phyloP scores from a whole-genome alignment of 345 rosid genomes.

The Dipteronia sinensis region DNA sequence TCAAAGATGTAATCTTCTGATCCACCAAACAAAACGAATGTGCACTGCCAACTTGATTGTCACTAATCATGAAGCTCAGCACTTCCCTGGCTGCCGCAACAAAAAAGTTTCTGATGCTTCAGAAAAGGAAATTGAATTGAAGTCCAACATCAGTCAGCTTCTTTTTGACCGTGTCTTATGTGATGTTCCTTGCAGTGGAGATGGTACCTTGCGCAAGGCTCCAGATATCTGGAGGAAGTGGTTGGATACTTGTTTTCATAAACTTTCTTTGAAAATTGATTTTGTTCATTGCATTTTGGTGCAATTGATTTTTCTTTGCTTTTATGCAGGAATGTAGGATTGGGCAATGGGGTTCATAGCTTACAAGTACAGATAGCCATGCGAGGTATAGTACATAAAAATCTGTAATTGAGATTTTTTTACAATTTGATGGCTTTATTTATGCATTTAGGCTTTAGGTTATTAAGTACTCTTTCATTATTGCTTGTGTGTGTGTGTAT shows the following conservation, averaged over 20 bases:
- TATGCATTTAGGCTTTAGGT: not conserved
- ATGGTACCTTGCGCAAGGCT: constrained; percentile 97
- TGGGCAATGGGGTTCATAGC: constrained; percentile 87
- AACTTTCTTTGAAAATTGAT: not conserved
- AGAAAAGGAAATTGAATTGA: constrained; percentile 34
- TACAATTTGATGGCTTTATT: not conserved
- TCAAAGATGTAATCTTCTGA: constrained; percentile 95
- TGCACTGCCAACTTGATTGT: constrained; percentile 96
- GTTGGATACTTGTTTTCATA: constrained; percentile 32
- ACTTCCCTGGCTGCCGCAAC: constrained; percentile 82
- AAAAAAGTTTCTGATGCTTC: constrained; percentile 36
- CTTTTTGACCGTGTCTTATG: constrained; percentile 91
- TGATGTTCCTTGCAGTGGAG: constrained; percentile 99
- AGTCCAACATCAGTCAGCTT: constrained; percentile 50
- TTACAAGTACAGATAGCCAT: constrained; percentile 86
- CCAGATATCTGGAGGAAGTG: constrained; percentile 98
- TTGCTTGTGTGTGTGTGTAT: not conserved
- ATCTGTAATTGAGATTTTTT: constrained; percentile 1
- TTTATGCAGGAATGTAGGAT: constrained; percentile 71
- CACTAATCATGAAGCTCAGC: constrained; percentile 95
- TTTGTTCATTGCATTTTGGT: not conserved
- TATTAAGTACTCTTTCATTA: not conserved
- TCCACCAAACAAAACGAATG: constrained; percentile 97
- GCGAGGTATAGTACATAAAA: constrained; percentile 61
- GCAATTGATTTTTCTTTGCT: constrained; percentile 19